Percentiles rank a stretch among this genome's conserved stretches.
phyloP scores from a whole-genome alignment of 2,329 filamentous ascomycete species.

The Alternaria conjuncta region DNA sequence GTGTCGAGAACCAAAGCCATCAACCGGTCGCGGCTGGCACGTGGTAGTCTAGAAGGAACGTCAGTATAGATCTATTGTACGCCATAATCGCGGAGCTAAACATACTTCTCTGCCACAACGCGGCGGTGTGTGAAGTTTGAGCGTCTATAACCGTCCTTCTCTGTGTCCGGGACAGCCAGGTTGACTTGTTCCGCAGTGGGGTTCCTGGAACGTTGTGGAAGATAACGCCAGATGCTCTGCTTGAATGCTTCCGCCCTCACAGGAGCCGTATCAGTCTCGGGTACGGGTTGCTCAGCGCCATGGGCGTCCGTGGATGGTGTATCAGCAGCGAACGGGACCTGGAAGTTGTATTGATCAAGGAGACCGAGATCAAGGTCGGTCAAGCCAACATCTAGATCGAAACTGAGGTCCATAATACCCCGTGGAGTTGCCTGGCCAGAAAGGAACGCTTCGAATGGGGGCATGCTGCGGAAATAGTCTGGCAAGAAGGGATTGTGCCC shows the following conservation, averaged over 20 bases:
- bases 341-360: slow-evolving; percentile 54
- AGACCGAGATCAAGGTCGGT: slow-evolving; percentile 55
- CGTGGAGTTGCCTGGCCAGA: slow-evolving; percentile 53
- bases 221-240: slow-evolving; percentile 55
- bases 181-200: slow-evolving; percentile 44
- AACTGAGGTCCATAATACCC: slow-evolving; percentile 54
- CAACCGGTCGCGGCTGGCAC: slow-evolving; percentile 62
- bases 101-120: slow-evolving; percentile 48
- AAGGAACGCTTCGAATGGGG: slow-evolving; percentile 32
- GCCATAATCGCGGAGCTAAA: not conserved
- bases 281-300: slow-evolving; percentile 18
- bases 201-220: slow-evolving; percentile 42
- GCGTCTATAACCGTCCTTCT: slow-evolving; percentile 38
- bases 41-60: slow-evolving; percentile 32
- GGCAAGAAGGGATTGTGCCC: slow-evolving; percentile 28
- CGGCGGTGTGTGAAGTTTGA: slow-evolving; percentile 47
- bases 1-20: slow-evolving; percentile 68
- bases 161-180: slow-evolving; percentile 46
- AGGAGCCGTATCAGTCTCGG: slow-evolving; percentile 27
- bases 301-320: slow-evolving; percentile 32
- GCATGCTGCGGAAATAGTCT: slow-evolving; percentile 41
- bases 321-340: slow-evolving; percentile 50
- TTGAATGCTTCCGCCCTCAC: slow-evolving; percentile 46
- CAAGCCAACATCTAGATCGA: slow-evolving; percentile 54
- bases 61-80: not conserved